Evolutionary conservation across 2,329 filamentous ascomycete genomes (phyloP).

Genomic region (Pseudogymnoascus sp.): DNA sequence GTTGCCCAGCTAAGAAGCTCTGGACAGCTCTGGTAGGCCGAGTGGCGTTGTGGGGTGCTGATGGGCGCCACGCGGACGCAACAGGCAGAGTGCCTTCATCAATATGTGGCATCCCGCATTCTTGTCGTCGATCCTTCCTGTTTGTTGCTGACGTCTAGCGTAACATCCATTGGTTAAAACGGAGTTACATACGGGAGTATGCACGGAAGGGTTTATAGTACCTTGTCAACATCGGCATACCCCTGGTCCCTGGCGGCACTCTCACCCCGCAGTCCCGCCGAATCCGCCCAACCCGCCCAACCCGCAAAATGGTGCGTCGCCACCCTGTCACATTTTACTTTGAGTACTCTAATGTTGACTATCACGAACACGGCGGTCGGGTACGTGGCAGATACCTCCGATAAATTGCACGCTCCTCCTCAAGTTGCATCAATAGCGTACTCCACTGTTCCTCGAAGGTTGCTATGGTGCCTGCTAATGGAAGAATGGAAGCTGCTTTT

Average conservation of each 20-base stretch:
- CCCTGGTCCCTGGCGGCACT: slow-evolving; percentile 1
- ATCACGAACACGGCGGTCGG: neutral
- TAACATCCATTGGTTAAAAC: neutral
- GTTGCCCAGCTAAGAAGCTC: neutral
- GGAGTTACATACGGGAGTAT: slow-evolving; percentile 2
- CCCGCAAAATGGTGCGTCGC: neutral
- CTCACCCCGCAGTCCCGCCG: slow-evolving; percentile 3
- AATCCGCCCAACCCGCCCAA: neutral
- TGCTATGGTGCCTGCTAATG: neutral
- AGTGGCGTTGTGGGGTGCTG: neutral
- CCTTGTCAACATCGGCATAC: slow-evolving; percentile 3
- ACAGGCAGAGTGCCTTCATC: neutral
- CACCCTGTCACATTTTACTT: neutral
- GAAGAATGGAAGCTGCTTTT: neutral
- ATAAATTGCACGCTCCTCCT: neutral
- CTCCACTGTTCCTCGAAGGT: neutral
- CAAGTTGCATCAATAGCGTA: neutral
- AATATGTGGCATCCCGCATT: neutral
- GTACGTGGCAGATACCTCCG: neutral
- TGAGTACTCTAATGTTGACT: neutral
- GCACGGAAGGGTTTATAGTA: neutral
- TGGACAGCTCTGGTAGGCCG: neutral
- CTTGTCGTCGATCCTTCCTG: neutral
- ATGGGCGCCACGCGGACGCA: neutral
- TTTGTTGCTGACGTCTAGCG: slow-evolving; percentile 1